Conservation (phyloP, 345 rosid species). For the Lepidium didymum region DNA sequence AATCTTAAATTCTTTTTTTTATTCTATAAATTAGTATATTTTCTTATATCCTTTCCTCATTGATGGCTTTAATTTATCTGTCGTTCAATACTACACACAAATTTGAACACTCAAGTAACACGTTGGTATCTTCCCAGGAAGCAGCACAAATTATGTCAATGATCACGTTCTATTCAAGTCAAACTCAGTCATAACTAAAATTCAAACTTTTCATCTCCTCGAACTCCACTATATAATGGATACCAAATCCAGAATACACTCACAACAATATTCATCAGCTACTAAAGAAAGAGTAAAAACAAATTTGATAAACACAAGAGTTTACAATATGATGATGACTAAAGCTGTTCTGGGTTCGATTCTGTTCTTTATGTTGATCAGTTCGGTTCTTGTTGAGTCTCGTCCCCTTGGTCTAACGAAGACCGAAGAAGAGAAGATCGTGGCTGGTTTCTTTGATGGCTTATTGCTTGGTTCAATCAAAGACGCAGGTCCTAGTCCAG, state of each 20-base stretch:
- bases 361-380: conserved; percentile 12
- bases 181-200: conserved; percentile 4
- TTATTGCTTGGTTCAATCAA: conserved; percentile 41
- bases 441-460: conserved; percentile 33
- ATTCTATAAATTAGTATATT: background rate
- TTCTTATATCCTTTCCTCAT: background rate
- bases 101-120: background rate
- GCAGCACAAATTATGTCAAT: background rate
- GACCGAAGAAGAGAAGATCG: conserved; percentile 7
- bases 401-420: conserved; percentile 32
- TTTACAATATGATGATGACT: conserved; percentile 20
- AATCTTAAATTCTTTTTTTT: background rate
- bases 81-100: background rate
- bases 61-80: background rate
- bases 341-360: conserved; percentile 13
- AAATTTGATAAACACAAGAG: background rate
- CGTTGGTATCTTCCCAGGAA: conserved; percentile 6
- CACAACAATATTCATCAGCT: background rate
- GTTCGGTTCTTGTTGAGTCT: conserved; percentile 23
- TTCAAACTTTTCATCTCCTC: conserved; percentile 21
- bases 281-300: background rate
- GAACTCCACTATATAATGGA: conserved; percentile 13
- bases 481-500: conserved; percentile 45
- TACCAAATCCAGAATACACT: background rate
- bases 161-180: conserved; percentile 1